Conservation (phyloP, 148 eudicot genomes). For the Camellia granthamiana region DNA sequence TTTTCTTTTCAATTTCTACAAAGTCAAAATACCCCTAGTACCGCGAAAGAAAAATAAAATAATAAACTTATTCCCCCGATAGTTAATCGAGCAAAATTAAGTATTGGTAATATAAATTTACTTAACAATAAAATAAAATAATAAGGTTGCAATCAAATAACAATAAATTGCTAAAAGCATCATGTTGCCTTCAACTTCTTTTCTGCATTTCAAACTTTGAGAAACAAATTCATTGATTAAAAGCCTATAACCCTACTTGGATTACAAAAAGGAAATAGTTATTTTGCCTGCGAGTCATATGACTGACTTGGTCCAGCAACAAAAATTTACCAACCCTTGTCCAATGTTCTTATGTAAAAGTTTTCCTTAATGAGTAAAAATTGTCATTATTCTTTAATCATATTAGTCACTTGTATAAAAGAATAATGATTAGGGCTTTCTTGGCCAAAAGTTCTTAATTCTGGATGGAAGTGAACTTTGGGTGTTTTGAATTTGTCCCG, state of each 20-base stretch:
- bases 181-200: not conserved
- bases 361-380: not conserved
- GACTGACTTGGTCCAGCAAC: not conserved
- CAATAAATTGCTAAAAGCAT: not conserved
- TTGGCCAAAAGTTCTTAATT: constrained; percentile 1
- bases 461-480: not conserved
- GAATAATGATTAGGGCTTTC: not conserved
- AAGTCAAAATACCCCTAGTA: not conserved
- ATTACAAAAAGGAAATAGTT: not conserved
- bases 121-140: not conserved
- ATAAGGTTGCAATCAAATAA: not conserved
- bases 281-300: not conserved
- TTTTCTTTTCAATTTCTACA: not conserved
- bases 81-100: not conserved
- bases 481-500: not conserved
- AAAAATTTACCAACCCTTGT: not conserved
- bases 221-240: not conserved
- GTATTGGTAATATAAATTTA: not conserved
- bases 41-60: not conserved
- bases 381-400: not conserved
- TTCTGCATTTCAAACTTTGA: not conserved
- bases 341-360: not conserved
- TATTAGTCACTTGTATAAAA: not conserved
- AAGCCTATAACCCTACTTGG: not conserved
- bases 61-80: not conserved